Base-by-base conservation (phyloP, 2,329 filamentous ascomycete genomes). In the Pseudopyricularia cyperi region DNA sequence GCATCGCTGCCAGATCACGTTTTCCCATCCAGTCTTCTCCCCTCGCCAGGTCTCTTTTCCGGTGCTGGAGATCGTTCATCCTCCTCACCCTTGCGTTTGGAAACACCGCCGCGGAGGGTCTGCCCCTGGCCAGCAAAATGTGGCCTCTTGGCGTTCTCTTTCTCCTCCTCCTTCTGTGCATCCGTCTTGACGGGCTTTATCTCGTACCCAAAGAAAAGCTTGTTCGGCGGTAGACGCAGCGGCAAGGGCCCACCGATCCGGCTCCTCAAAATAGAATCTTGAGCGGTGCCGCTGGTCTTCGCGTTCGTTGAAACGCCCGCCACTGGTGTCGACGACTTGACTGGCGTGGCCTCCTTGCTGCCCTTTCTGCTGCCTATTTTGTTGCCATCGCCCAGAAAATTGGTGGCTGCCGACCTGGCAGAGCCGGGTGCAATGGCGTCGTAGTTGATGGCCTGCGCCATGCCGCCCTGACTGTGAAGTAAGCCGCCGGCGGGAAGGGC, bases 391-490 rank as follows among this genome's bases (percentile, higher is more conserved):
- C 82, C 80, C 1, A 85, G 66, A 66, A 97, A 97, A 64, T 93
- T 85, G 1, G 88, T 90, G 0, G 84, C 73, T 6, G 79, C 79
- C 14, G 80, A 82, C 14, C 82, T 76, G 2, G 75, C 79, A 7
- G 87, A 78, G 3, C 82, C 82, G 1, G 93, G 90, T 0, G 89
- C 88, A 58, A 98, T 95, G 32, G 89, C 80, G 51, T 82, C 79
- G 68, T 97, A 98, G 72, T 96, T 96, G 73, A 98, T 97, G n/a
- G 89, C 81, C 61, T 95, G 89, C 0, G 93, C 90, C 93, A 98
- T 98, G 55, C 84, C 90, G 11, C 93, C 93, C 60, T 95, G 87
- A 55, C 75, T 81, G 66, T 94, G 89, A 24, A 96, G 67, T 15
- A 85, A 70, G 4, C 90, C 88, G 28, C 89, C 86, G 2, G 79